Base-by-base conservation (phyloP, 345 rosid species). In the Psidium friedrichsthalianum region DNA sequence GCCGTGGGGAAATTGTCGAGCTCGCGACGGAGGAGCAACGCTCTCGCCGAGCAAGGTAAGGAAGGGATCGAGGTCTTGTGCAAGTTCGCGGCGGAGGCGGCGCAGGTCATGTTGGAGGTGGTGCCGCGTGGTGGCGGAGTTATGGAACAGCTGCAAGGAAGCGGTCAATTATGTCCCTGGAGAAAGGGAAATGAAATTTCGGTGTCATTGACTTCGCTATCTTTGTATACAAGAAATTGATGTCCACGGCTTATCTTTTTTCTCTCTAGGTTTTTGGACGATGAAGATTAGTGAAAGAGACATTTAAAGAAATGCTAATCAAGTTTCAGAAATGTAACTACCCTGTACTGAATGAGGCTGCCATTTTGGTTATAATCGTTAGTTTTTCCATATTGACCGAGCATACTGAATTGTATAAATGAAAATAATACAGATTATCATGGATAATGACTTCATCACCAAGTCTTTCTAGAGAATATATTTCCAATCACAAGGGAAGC, bases 101-200 rank as follows among this genome's bases (percentile, higher is more conserved):
- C 85, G 13, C 85, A 80, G 27, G 88, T 83, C 40, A 78, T 92
- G n/a, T 44, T 82, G 24, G 92, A 92, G 47, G 86, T 87, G 91
- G 52, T 89, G 56, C 3, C 84, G 82, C 11, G 51, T 90, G 53
- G 83, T 88, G 14, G 49, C 81, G 27, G 88, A 89, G 87, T 80
- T 92, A 54, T 91, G 88, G 90, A 87, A 86, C 24, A 89, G 88
- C 49, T 91, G 25, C 85, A 52, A 42, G 74, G 88, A 90, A 20
- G 94, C 91, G 53, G 11, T 91, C 11, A 91, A 74, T 6, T 86
- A 88, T 84, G 87, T 91, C 58, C 58, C 81, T 86, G 29, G 89
- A 86, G 87, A 89, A 92, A 42, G 49, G n/a, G 83, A 1, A 18
- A 24, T 78, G 64, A 82, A 12, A 20, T 49, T 49, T 10, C 83